Evolutionary conservation across 192 early-diverging fungal species (phyloP).

Genomic region (Backusella liffmaniae): DNA sequence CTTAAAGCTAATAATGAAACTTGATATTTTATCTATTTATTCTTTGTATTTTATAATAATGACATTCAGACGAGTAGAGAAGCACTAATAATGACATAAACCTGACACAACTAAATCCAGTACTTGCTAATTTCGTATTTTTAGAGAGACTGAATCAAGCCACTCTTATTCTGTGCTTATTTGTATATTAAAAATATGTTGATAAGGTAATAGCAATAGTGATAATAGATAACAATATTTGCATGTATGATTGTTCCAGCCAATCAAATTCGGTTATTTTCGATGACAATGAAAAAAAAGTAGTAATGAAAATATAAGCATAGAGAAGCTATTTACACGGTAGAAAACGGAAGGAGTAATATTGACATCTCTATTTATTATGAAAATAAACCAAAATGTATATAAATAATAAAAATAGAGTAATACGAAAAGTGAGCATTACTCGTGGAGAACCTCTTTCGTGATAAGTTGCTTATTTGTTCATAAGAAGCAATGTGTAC

Average conservation of each 20-base stretch:
- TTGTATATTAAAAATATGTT: too few species aligned
- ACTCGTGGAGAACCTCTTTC: not conserved
- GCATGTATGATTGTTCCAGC: not conserved
- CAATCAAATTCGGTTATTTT: not conserved
- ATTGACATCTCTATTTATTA: not conserved
- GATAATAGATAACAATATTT: not conserved
- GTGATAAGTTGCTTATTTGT: not conserved
- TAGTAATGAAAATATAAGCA: not conserved
- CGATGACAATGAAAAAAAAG: not conserved
- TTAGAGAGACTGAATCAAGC: too few species aligned
- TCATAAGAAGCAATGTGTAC: not conserved
- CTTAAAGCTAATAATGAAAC: not conserved
- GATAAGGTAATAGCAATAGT: too few species aligned
- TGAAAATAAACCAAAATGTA: not conserved
- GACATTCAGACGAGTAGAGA: not conserved
- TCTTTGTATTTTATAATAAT: not conserved
- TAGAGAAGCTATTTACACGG: not conserved
- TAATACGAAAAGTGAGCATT: not conserved
- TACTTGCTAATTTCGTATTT: too few species aligned
- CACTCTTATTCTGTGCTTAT: too few species aligned
- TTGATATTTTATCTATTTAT: not conserved
- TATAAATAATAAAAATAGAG: not conserved
- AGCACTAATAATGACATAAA: not conserved
- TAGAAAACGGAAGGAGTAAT: not conserved
- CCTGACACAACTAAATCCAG: not conserved